Percentiles rank a stretch among this genome's conserved stretches.
Evolutionary conservation across 129 eudicot genomes (phyloP).

Genomic region (Oenanthe sinensis): DNA sequence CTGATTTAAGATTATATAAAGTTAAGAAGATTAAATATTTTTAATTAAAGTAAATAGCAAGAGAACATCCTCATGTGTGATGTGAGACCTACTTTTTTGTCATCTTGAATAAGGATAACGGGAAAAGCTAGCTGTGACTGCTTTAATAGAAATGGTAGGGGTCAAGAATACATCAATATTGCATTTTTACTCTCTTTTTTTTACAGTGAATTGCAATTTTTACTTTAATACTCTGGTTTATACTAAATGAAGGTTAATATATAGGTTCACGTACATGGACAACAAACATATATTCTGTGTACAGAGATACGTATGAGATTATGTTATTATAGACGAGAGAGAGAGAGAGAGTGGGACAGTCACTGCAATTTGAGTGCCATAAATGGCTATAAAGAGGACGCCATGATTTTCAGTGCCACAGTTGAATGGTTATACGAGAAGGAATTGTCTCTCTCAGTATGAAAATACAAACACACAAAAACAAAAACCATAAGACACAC

Average conservation of each 20-base stretch:
- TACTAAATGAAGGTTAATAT: neutral
- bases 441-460: conserved; percentile 44
- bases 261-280: neutral
- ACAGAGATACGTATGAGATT: neutral
- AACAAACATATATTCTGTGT: conserved; percentile 5
- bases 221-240: too few relatives aligned
- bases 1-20: too few relatives aligned
- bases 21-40: too few relatives aligned
- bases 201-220: too few relatives aligned
- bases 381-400: neutral
- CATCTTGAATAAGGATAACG: neutral
- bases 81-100: conserved; percentile 10
- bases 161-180: neutral
- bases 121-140: neutral
- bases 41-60: conserved; percentile 2
- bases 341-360: neutral
- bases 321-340: neutral
- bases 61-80: conserved; percentile 6
- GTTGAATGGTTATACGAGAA: conserved; percentile 27
- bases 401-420: conserved; percentile 55
- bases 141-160: neutral
- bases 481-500: neutral
- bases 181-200: neutral
- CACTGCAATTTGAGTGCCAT: neutral
- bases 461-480: conserved; percentile 19